Conservation (phyloP, 345 rosid species). For the Aquilaria malaccensis region DNA sequence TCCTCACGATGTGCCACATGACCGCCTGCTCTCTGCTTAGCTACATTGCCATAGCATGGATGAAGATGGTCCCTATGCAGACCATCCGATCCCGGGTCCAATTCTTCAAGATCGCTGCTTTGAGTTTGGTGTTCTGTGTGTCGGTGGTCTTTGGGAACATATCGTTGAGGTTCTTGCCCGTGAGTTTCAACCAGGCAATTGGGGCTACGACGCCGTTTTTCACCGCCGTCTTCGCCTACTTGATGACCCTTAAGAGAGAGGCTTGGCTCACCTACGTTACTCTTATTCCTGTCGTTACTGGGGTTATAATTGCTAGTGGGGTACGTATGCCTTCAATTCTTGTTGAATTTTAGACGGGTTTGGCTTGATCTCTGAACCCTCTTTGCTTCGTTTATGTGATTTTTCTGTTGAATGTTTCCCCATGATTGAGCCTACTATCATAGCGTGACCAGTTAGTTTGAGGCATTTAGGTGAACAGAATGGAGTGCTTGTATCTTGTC, state of each 20-base stretch:
- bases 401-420: too few species aligned
- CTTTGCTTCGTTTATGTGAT: too few species aligned
- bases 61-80: constrained; percentile 99
- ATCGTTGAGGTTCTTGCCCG: constrained; percentile 79
- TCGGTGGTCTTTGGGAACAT: constrained; percentile 95
- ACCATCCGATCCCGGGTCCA: constrained; percentile 86
- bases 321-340: constrained; percentile 28
- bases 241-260: constrained; percentile 82
- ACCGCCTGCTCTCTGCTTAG: constrained; percentile 91
- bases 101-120: constrained; percentile 82
- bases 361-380: background rate
- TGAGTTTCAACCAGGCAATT: constrained; percentile 86
- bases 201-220: constrained; percentile 99
- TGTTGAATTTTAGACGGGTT: background rate
- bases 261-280: constrained; percentile 95
- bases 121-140: constrained; percentile 86
- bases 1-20: constrained; percentile 99
- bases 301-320: constrained; percentile 99
- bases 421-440: too few species aligned
- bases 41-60: constrained; percentile 91
- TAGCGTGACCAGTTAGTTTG: too few species aligned
- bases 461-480: too few species aligned
- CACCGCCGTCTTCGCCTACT: constrained; percentile 91
- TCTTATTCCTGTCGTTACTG: constrained; percentile 87
- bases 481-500: too few species aligned